Conservation (phyloP, 306 rosid genomes). For the Rosa rugosa region DNA sequence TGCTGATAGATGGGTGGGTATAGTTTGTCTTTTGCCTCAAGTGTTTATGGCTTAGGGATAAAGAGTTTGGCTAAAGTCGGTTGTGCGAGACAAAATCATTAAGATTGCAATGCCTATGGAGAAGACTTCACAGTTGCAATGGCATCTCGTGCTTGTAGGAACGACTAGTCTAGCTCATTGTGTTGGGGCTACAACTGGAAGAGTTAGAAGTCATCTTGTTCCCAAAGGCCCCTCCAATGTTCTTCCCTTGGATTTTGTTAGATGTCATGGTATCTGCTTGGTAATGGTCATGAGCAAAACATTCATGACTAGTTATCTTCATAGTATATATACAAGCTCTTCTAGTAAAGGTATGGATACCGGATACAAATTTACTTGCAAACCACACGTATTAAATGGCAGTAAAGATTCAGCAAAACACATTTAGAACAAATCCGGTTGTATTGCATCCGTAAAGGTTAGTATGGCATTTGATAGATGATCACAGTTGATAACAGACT, state of each 20-base stretch:
- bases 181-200: constrained; percentile 4
- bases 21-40: constrained; percentile 7
- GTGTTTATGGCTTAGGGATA: background rate
- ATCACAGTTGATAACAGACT: background rate
- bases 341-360: background rate
- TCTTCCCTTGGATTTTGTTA: background rate
- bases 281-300: background rate
- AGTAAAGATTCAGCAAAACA: background rate
- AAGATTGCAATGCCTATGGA: background rate
- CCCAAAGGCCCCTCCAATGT: background rate
- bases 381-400: background rate
- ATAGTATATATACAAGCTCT: background rate
- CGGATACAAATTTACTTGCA: background rate
- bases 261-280: background rate
- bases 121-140: background rate
- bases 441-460: background rate
- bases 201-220: background rate
- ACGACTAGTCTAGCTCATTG: background rate
- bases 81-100: constrained; percentile 15
- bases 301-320: background rate
- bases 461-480: background rate
- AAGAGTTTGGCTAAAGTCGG: background rate
- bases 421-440: background rate
- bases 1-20: constrained; percentile 1
- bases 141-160: background rate